A percentile compares a stretch with the other conserved stretches of the same genome.
phyloP scores from a whole-genome alignment of 2,329 filamentous ascomycete species.

The Diaporthe destruens region DNA sequence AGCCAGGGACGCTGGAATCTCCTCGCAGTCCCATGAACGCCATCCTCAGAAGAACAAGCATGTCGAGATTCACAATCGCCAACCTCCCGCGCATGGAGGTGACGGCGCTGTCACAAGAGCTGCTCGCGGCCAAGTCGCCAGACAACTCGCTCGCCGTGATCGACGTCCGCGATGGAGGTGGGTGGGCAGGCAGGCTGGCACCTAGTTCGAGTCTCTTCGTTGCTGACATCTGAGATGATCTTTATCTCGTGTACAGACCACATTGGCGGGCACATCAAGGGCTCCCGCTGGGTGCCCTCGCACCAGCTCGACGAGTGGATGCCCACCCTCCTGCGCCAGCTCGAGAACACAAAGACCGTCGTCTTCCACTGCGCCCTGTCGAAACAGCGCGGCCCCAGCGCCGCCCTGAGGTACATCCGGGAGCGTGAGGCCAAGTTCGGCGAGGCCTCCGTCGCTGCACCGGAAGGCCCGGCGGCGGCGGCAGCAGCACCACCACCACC shows the following conservation, averaged over 20 bases:
- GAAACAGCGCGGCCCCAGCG: conserved; percentile 88
- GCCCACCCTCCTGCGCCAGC: conserved; percentile 83
- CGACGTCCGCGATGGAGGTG: conserved; percentile 89
- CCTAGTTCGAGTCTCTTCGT: neutral
- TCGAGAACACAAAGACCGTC: conserved; percentile 83
- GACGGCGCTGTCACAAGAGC: conserved; percentile 74
- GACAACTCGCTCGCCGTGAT: conserved; percentile 75
- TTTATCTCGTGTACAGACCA: conserved; percentile 72
- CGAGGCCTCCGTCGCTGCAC: conserved; percentile 43
- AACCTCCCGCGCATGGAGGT: conserved; percentile 76
- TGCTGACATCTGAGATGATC: conserved; percentile 7
- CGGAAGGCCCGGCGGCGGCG: conserved; percentile 43
- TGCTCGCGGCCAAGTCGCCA: conserved; percentile 64
- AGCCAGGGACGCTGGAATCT: neutral
- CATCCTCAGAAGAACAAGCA: conserved; percentile 32
- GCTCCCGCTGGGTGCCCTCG: conserved; percentile 81
- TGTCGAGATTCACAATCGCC: conserved; percentile 57
- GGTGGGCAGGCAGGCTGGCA: conserved; percentile 59
- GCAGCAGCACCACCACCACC: conserved; percentile 49
- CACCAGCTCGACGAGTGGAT: conserved; percentile 79
- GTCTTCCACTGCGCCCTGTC: conserved; percentile 95
- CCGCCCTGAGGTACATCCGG: conserved; percentile 83
- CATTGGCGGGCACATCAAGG: conserved; percentile 89
- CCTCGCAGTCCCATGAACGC: conserved; percentile 30
- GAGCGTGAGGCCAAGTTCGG: conserved; percentile 69